Evolutionary conservation across 2,329 filamentous ascomycete species (phyloP).

Genomic region (Orbilia brochopaga): DNA sequence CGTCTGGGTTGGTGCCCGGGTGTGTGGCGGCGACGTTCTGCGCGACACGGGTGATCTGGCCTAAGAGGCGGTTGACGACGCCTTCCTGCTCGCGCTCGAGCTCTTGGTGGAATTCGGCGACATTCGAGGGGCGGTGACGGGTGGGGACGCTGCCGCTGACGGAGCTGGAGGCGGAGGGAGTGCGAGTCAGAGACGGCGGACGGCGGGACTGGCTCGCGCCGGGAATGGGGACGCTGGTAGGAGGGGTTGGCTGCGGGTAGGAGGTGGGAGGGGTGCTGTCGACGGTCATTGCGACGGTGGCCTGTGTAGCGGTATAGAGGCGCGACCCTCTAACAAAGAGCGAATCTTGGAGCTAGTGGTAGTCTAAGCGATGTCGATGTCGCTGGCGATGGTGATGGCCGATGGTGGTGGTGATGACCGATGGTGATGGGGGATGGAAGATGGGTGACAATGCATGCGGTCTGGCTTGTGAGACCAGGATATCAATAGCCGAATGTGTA

Average conservation of each 20-base stretch:
- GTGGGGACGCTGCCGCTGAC: constrained; percentile 31
- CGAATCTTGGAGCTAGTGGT: not conserved
- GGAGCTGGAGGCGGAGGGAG: constrained; percentile 43
- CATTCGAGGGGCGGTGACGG: constrained; percentile 48
- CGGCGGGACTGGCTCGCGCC: constrained; percentile 21
- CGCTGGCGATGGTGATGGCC: constrained; percentile 11
- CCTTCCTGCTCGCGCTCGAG: constrained; percentile 56
- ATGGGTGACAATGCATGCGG: too few species aligned
- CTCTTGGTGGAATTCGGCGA: constrained; percentile 55
- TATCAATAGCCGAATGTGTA: too few species aligned
- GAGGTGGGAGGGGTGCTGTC: constrained; percentile 30
- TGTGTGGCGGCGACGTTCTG: constrained; percentile 73
- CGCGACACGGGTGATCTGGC: constrained; percentile 70
- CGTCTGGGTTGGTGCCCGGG: constrained; percentile 62
- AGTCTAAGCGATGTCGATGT: not conserved
- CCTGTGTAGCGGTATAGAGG: constrained; percentile 1
- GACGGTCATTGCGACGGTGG: constrained; percentile 21
- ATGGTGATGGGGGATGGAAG: too few species aligned
- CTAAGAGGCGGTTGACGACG: constrained; percentile 70
- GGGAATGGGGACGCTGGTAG: constrained; percentile 15
- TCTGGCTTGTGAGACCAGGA: too few species aligned
- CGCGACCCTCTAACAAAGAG: constrained; percentile 1
- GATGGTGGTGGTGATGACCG: too few species aligned
- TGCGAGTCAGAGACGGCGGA: constrained; percentile 25
- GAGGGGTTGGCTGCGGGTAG: constrained; percentile 5